phyloP scores from a whole-genome alignment of 495 filamentous ascomycete genomes.

The Aspergillus nanangensis region DNA sequence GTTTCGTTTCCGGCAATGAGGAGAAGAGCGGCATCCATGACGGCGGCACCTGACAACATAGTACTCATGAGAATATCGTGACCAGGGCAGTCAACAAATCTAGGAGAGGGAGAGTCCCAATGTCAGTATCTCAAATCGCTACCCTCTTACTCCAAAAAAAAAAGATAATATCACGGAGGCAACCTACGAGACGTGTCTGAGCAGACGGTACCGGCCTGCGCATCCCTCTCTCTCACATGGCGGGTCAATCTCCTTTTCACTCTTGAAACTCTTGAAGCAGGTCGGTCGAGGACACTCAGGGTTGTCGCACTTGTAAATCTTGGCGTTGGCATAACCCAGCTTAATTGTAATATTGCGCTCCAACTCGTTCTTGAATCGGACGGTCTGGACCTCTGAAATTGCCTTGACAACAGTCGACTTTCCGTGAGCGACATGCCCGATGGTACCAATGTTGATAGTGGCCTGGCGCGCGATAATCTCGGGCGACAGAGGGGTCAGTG shows the following conservation, averaged over 20 bases:
- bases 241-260: constrained; percentile 95
- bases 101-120: constrained; percentile 1
- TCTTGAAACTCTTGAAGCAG: constrained; percentile 96
- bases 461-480: constrained; percentile 97
- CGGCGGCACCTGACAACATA: constrained; percentile 97
- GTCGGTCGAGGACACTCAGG: constrained; percentile 83
- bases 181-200: constrained; percentile 84
- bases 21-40: constrained; percentile 97
- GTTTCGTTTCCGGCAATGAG: constrained; percentile 98
- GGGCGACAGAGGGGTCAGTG: constrained; percentile 78
- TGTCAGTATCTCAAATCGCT: constrained; percentile 1
- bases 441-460: constrained; percentile 98
- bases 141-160: background rate
- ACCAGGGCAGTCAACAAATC: constrained; percentile 96
- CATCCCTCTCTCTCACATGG: constrained; percentile 94
- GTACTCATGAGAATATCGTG: constrained; percentile 99
- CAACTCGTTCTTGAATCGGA: constrained; percentile 98
- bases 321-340: constrained; percentile 98
- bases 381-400: constrained; percentile 97
- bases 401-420: constrained; percentile 99
- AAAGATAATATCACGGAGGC: background rate
- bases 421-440: constrained; percentile 97
- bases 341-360: constrained; percentile 99
- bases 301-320: constrained; percentile 98
- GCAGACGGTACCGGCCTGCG: constrained; percentile 71